Evolutionary conservation across 306 rosid species (phyloP).

Genomic region (Cucurbita ficifolia): DNA sequence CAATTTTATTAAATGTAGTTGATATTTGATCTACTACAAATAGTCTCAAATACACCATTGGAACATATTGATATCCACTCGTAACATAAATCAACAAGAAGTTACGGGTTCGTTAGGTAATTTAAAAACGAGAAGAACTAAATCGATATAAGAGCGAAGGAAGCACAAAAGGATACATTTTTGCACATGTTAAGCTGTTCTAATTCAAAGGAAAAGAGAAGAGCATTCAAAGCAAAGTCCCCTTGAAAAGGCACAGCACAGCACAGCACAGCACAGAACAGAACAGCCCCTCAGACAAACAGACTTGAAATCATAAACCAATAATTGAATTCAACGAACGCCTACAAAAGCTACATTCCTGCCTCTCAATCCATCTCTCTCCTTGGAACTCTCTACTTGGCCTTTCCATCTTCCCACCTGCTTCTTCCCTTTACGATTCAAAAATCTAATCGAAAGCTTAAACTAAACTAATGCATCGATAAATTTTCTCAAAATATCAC

Average conservation of each 20-base stretch:
- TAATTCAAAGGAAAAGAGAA: not conserved
- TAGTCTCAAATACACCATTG: too few species aligned
- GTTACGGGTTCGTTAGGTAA: too few species aligned
- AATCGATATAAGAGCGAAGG: too few species aligned
- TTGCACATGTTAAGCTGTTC: not conserved
- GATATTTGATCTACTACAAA: too few species aligned
- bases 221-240: not conserved
- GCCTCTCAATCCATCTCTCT: constrained; percentile 21
- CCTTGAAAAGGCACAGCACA: constrained; percentile 4
- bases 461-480: not conserved
- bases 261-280: constrained; percentile 1
- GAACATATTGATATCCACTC: too few species aligned
- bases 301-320: constrained; percentile 7
- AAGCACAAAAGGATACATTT: too few species aligned
- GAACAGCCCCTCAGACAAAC: constrained; percentile 8
- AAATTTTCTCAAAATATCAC: not conserved
- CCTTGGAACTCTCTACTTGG: constrained; percentile 21
- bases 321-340: constrained; percentile 19
- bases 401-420: constrained; percentile 16
- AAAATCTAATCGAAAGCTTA: constrained; percentile 1
- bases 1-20: too few species aligned
- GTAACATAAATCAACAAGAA: too few species aligned
- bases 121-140: too few species aligned
- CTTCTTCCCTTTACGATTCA: constrained; percentile 8
- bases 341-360: constrained; percentile 35